A percentile compares a stretch with the other conserved stretches of the same genome.
Evolutionary conservation across 331 rosid species (phyloP).

Genomic region (Acacia pycnantha): DNA sequence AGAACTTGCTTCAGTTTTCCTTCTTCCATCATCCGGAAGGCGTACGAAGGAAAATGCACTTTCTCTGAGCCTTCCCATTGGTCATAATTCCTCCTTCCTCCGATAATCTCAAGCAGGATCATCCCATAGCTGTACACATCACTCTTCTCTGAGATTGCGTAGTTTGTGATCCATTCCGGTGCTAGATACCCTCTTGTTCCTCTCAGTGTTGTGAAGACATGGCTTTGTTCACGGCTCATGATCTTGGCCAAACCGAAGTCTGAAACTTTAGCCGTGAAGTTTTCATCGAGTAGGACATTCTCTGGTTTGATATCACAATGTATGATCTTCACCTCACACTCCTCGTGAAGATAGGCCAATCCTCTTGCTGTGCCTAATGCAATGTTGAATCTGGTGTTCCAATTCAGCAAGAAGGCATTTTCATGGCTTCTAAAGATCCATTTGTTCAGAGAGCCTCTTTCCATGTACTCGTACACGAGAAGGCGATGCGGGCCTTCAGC

Average conservation of each 20-base stretch:
- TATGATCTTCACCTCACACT: constrained; percentile 62
- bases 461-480: constrained; percentile 85
- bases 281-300: constrained; percentile 69
- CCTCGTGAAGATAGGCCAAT: constrained; percentile 71
- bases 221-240: constrained; percentile 65
- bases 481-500: constrained; percentile 84
- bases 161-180: constrained; percentile 78
- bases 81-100: constrained; percentile 67
- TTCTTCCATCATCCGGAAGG: constrained; percentile 58
- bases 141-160: constrained; percentile 75
- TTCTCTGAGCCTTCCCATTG: constrained; percentile 56
- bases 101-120: constrained; percentile 63
- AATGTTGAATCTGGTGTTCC: constrained; percentile 67
- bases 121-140: constrained; percentile 73
- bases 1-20: constrained; percentile 44
- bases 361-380: constrained; percentile 75
- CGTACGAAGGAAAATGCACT: constrained; percentile 65
- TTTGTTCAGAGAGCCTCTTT: constrained; percentile 64
- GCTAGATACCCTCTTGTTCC: constrained; percentile 79
- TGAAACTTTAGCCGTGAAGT: constrained; percentile 56
- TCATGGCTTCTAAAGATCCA: constrained; percentile 65
- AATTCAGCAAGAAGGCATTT: constrained; percentile 48
- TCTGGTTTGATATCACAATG: constrained; percentile 72
- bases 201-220: constrained; percentile 64
- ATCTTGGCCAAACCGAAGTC: constrained; percentile 70